Percentiles rank a stretch among this genome's conserved stretches.
These are phyloP conservation scores for Mortierella polycephala DNA, from an alignment of 371 early-diverging fungal genomes.

Conservation along the genomic window DNA sequence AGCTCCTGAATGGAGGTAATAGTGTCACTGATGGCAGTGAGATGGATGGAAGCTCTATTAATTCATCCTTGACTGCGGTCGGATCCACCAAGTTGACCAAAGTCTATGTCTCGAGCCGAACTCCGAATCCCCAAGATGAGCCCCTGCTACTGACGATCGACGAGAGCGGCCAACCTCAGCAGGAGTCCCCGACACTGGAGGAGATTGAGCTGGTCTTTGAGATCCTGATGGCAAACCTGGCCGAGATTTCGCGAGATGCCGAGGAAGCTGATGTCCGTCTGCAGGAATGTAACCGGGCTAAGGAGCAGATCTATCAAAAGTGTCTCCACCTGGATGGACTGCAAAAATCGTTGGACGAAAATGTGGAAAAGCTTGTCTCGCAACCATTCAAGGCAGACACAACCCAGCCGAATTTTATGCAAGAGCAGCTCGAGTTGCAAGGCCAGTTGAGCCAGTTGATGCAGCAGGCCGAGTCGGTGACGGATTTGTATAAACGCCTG, in stretches of 20 bases:
- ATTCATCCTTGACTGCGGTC: neutral
- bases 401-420: constrained; percentile 33
- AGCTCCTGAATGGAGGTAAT: neutral
- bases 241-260: constrained; percentile 68
- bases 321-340: constrained; percentile 60
- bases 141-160: constrained; percentile 32
- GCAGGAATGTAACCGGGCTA: constrained; percentile 55
- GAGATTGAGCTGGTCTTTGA: constrained; percentile 69
- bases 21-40: constrained; percentile 2
- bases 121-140: constrained; percentile 35
- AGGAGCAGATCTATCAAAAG: constrained; percentile 64
- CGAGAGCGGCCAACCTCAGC: constrained; percentile 21
- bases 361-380: constrained; percentile 50
- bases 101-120: constrained; percentile 28
- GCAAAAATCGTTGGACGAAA: constrained; percentile 37
- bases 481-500: constrained; percentile 17
- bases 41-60: neutral
- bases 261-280: constrained; percentile 57
- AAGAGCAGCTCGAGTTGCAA: constrained; percentile 45
- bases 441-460: constrained; percentile 36
- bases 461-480: constrained; percentile 51
- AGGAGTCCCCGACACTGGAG: constrained; percentile 55
- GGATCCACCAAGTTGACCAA: constrained; percentile 13
- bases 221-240: constrained; percentile 64
- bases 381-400: constrained; percentile 47